These are phyloP conservation scores for Wickerhamomyces bisporus DNA, from an alignment of 805 yeast species.

Conservation along the genomic window DNA sequence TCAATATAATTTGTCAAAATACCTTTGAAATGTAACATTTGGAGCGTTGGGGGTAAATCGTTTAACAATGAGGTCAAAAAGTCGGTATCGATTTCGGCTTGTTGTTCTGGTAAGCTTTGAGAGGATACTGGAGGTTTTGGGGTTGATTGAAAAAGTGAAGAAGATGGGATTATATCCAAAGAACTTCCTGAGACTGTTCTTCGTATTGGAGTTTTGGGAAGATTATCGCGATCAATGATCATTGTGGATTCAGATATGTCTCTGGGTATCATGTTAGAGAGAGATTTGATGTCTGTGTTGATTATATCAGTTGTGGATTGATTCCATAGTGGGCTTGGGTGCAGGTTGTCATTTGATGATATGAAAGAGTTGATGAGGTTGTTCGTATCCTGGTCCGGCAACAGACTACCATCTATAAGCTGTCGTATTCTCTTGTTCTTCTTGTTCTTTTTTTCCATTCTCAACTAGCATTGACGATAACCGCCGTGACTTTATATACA, in stretches of 20 bases:
- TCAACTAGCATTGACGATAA: too few relatives aligned
- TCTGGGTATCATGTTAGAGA: background rate
- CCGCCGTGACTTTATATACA: too few relatives aligned
- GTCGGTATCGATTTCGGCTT: constrained; percentile 7
- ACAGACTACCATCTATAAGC: background rate
- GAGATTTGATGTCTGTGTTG: constrained; percentile 1
- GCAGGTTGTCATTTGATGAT: background rate
- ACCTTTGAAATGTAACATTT: constrained; percentile 14
- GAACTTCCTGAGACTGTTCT: constrained; percentile 22
- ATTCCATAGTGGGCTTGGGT: background rate
- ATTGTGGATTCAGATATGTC: constrained; percentile 20
- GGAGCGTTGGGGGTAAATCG: constrained; percentile 6
- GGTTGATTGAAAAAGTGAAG: background rate
- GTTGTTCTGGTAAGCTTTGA: constrained; percentile 3
- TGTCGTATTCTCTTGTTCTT: constrained; percentile 5
- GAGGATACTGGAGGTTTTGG: constrained; percentile 1
- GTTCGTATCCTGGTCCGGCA: background rate
- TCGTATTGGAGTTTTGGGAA: constrained; percentile 15
- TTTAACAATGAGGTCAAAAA: constrained; percentile 7
- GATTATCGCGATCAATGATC: constrained; percentile 9
- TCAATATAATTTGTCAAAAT: constrained; percentile 14
- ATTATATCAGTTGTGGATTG: constrained; percentile 1
- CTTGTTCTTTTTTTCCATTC: too few relatives aligned
- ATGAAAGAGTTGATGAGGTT: background rate
- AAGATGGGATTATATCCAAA: constrained; percentile 9